Evolutionary conservation across 495 filamentous ascomycete genomes (phyloP).

Genomic region (Xylaria nigripes): DNA sequence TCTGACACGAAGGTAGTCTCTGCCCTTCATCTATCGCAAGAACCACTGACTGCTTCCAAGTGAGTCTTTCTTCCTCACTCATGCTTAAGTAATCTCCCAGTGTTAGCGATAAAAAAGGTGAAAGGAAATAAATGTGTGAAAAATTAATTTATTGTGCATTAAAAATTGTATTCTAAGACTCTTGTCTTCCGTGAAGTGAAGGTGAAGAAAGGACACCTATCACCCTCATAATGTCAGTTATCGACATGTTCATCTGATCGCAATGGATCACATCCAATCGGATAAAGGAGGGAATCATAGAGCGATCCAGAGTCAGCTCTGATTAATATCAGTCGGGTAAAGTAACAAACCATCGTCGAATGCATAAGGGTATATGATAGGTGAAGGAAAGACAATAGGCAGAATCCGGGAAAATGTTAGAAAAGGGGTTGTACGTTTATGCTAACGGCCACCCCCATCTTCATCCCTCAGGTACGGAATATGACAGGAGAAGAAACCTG

Average conservation of each 20-base stretch:
- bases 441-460: neutral
- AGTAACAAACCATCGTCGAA: conserved; percentile 4
- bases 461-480: conserved; percentile 5
- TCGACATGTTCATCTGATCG: neutral
- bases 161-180: neutral
- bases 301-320: conserved; percentile 10
- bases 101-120: neutral
- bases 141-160: neutral
- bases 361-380: conserved; percentile 16
- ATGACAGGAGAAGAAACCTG: conserved; percentile 8
- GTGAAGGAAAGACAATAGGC: neutral
- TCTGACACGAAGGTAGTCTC: neutral
- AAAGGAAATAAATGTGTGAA: neutral
- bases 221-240: neutral
- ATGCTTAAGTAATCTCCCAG: neutral
- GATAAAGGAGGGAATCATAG: conserved; percentile 3
- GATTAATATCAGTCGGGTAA: neutral
- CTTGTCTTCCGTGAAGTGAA: neutral
- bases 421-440: neutral
- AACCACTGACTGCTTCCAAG: neutral
- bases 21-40: neutral
- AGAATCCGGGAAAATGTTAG: neutral
- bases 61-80: neutral
- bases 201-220: neutral
- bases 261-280: conserved; percentile 3